Base-by-base conservation (phyloP, 257 asterid genomes). In the Misopates orontium region DNA sequence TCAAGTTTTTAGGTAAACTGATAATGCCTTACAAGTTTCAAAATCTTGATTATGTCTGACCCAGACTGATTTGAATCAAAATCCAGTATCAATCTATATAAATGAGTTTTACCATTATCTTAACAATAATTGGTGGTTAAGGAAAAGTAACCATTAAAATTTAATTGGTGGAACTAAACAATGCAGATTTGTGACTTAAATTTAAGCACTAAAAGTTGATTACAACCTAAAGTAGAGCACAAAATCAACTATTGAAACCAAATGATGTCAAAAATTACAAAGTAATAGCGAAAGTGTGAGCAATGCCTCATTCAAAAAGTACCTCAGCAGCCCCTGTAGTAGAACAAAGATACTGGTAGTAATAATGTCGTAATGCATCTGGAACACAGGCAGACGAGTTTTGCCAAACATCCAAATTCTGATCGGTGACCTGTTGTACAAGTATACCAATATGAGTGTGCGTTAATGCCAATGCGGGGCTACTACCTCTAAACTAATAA, bases 301-400 rank as follows among this genome's bases (percentile, higher is more conserved):
- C 2, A 28, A 23, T 59, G 64, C 41, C 50, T 39, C 44, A 60
- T 56, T 69, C 56, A 67, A 60, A n/a, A 68, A 74, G 49, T 82
- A 94, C 99, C 99, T 83, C 93, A 56, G 99, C 96, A 63, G 91
- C 95, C 76, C 83, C 97, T 55, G 89, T 78, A 62, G 93, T 77
- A 40, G 99, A 83, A 70, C 95, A 94, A 71, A 94, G 86, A 77
- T 83, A 85, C 73, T 88, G 92, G 77, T 88, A 90, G 78, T 94
- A 94, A 73, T 94, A 90, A 79, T 86, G 99, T 67, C 99, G 91
- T 77, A 94, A 70, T 9, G 99, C 99, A 86, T 90, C 97, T 28
- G 91, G 78, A 69, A 88, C 87, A 76, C 86, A 83, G 32, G 96
- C 93, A 72, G 96, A 72, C 17, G 95, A 82, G 73, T 86, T 90